Conservation (phyloP, 306 rosid genomes). For the Luffa acutangula region DNA sequence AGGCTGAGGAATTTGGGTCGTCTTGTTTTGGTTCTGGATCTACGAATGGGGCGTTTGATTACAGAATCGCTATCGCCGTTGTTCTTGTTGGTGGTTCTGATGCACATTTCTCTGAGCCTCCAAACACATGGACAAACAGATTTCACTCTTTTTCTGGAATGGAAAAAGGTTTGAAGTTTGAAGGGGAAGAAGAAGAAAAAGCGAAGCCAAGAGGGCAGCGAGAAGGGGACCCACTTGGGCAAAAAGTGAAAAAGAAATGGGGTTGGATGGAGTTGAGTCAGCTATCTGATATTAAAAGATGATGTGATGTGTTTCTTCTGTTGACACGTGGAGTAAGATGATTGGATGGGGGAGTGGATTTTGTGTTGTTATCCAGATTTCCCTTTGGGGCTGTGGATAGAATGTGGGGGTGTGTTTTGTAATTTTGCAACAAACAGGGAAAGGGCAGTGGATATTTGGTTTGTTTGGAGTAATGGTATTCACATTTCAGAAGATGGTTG, state of each 20-base stretch:
- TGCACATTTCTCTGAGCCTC: neutral
- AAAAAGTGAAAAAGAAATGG: conserved; percentile 1
- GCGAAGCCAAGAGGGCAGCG: neutral
- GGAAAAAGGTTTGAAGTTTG: neutral
- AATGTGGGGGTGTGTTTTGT: conserved; percentile 8
- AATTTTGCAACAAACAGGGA: neutral
- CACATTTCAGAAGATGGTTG: conserved; percentile 8
- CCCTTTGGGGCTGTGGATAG: conserved; percentile 24
- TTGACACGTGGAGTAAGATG: conserved; percentile 18
- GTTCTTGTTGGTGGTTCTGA: neutral
- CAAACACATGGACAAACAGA: neutral
- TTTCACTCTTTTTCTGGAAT: neutral
- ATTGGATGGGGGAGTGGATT: conserved; percentile 44
- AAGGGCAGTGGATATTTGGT: neutral
- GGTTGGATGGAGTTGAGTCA: neutral
- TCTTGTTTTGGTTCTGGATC: conserved; percentile 37
- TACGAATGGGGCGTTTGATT: conserved; percentile 18
- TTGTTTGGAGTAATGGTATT: neutral
- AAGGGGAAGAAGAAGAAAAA: neutral
- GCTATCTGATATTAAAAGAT: neutral
- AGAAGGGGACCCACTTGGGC: neutral
- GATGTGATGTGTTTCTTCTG: conserved; percentile 26
- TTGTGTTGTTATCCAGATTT: conserved; percentile 73
- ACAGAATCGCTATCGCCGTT: neutral
- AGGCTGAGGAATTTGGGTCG: conserved; percentile 72